These are phyloP conservation scores for Cryptosporidium ubiquitum DNA, from an alignment of 169 alveolate genomes.

Conservation along the genomic window DNA sequence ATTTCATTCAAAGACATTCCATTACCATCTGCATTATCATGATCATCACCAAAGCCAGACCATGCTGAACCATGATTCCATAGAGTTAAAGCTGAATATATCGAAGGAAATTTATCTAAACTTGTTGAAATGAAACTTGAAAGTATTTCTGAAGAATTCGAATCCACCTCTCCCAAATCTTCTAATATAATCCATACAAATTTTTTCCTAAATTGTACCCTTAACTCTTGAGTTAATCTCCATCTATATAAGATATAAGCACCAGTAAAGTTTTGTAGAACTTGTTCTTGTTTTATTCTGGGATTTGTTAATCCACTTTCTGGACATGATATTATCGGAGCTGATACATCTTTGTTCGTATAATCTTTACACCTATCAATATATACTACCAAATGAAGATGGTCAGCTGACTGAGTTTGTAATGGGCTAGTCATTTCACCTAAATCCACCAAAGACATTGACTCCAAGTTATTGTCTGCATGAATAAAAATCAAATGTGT, in stretches of 20 bases:
- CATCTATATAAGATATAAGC: conserved; percentile 75
- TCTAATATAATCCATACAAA: conserved; percentile 79
- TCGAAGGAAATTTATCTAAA: conserved; percentile 75
- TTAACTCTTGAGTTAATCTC: conserved; percentile 65
- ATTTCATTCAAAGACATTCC: conserved; percentile 74
- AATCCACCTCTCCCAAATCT: conserved; percentile 80
- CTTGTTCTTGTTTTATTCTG: conserved; percentile 38
- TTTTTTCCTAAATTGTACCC: conserved; percentile 62
- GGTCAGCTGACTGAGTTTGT: conserved; percentile 70
- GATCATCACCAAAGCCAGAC: conserved; percentile 82
- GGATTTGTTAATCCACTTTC: conserved; percentile 60
- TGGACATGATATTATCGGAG: conserved; percentile 58
- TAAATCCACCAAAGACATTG: conserved; percentile 78
- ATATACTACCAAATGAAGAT: conserved; percentile 77
- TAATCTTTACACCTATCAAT: conserved; percentile 76
- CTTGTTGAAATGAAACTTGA: conserved; percentile 63
- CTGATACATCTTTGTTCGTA: conserved; percentile 43
- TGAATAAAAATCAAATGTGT: conserved; percentile 79
- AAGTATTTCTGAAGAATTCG: conserved; percentile 76
- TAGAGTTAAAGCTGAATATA: conserved; percentile 77
- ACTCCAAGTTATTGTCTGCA: conserved; percentile 81
- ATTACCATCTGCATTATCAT: conserved; percentile 76
- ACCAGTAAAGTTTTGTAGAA: conserved; percentile 63
- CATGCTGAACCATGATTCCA: conserved; percentile 83
- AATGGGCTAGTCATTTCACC: conserved; percentile 79